Evolutionary conservation across 306 rosid genomes (phyloP).

Genomic region (Amphicarpaea edgeworthii): DNA sequence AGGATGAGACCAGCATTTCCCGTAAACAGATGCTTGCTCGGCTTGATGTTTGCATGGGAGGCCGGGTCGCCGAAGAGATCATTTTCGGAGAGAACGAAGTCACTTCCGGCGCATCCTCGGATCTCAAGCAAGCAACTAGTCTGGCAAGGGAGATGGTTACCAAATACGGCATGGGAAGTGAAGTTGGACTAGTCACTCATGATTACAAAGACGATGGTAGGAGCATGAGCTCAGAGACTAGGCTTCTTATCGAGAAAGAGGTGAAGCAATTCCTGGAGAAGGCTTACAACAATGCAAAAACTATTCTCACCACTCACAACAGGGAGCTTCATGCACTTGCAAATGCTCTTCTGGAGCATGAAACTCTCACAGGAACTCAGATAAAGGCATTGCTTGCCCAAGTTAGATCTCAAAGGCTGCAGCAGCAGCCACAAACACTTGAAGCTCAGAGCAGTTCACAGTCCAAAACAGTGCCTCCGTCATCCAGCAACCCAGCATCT

Average conservation of each 20-base stretch:
- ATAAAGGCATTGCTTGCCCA: constrained; percentile 69
- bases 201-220: constrained; percentile 76
- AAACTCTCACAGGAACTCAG: constrained; percentile 82
- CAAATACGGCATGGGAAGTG: constrained; percentile 84
- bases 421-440: constrained; percentile 32
- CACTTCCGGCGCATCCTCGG: constrained; percentile 79
- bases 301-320: constrained; percentile 69
- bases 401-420: constrained; percentile 54
- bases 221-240: constrained; percentile 92
- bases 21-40: constrained; percentile 86
- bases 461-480: constrained; percentile 43
- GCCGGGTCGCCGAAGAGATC: constrained; percentile 87
- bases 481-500: constrained; percentile 8
- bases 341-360: constrained; percentile 76
- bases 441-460: constrained; percentile 62
- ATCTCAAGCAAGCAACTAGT: constrained; percentile 67
- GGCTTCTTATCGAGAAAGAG: constrained; percentile 88
- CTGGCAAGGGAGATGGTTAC: constrained; percentile 87
- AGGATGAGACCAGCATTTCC: constrained; percentile 71
- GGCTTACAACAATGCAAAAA: constrained; percentile 81
- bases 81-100: constrained; percentile 85
- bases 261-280: constrained; percentile 66
- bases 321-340: constrained; percentile 90
- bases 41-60: constrained; percentile 88
- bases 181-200: constrained; percentile 75